Evolutionary conservation across 495 filamentous ascomycete species (phyloP), one percentile per base, ranked within the genome.

Genomic region (Penicillium subrubescens): DNA sequence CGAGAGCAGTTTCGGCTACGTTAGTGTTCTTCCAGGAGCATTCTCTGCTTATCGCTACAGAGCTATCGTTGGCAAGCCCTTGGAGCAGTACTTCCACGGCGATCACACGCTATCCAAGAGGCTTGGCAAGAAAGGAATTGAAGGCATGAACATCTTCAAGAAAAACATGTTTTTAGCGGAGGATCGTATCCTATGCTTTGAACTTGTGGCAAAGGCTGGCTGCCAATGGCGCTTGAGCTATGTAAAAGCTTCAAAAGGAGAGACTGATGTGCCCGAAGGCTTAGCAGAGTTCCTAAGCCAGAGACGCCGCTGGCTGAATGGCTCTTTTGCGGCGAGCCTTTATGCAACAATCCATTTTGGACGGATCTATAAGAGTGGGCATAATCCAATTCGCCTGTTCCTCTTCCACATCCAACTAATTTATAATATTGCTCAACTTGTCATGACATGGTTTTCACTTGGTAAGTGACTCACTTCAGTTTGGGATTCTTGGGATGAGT

Each of bases 111-210:
- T 97, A 15, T 94, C 95, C 59, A 93, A 93, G 78, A 86, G 91
- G 59, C 86, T 97, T 55, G 93, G 92, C 43, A 95, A 96, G 78
- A 99, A 99, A 83, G 95, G 95, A 79, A 97, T 99, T 71, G 95
- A 99, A 73, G 95, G 93, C 64, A 99, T 99, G 95, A 97, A 97
- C 74, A 98, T 99, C 67, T 98, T 99, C 87, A 98, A 99, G 83
- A 99, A 99, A 86, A 99, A 99, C 84, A 98, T 99, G 95, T 99
- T 98, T 83, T 92, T 99, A 81, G 95, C 95, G 72, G 95, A 98
- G 79, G 95, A 99, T 88, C 93, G 95, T 82, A 99, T 99, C 80
- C 86, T 99, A 53, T 99, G 95, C 82, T 99, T 99, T 83, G 95
- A 99, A 72, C 80, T 99, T 76, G 94, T 98, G 55, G 95, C 94